Evolutionary conservation across 1,139 yeast genomes (phyloP).

Genomic region (Lodderomyces parapsilosis): DNA sequence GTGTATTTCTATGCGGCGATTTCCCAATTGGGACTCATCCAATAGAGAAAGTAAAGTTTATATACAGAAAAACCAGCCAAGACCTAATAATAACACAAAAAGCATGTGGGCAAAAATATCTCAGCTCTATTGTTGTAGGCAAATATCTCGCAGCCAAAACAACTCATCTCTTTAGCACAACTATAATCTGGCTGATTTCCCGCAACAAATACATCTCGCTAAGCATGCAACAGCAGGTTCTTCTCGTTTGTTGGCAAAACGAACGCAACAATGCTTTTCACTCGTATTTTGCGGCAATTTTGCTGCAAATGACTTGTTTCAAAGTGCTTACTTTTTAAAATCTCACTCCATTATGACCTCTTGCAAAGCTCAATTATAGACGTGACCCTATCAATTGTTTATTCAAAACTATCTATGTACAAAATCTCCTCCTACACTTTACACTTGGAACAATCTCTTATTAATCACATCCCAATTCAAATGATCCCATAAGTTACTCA

Average conservation of each 20-base stretch:
- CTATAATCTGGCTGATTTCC: no score
- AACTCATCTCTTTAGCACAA: no score
- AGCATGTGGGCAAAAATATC: neutral
- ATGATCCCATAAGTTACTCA: slow-evolving; percentile 73
- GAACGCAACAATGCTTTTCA: no score
- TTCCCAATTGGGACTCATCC: neutral
- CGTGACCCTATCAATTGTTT: neutral
- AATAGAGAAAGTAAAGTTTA: neutral
- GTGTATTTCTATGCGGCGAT: neutral
- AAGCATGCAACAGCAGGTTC: no score
- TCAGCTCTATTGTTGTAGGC: slow-evolving; percentile 5
- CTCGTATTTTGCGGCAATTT: no score
- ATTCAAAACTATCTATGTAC: neutral
- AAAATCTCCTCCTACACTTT: slow-evolving; percentile 10
- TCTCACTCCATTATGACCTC: no score
- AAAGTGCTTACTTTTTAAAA: no score
- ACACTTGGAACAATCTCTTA: slow-evolving; percentile 51
- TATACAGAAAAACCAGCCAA: neutral
- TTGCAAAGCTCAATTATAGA: no score
- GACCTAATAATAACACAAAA: neutral
- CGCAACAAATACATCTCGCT: no score
- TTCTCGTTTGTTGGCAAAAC: no score
- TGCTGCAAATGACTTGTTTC: no score
- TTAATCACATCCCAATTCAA: slow-evolving; percentile 87
- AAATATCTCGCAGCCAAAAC: no score